Base-by-base conservation (phyloP, 2,329 filamentous ascomycete genomes). In the Curvularia lunata region DNA sequence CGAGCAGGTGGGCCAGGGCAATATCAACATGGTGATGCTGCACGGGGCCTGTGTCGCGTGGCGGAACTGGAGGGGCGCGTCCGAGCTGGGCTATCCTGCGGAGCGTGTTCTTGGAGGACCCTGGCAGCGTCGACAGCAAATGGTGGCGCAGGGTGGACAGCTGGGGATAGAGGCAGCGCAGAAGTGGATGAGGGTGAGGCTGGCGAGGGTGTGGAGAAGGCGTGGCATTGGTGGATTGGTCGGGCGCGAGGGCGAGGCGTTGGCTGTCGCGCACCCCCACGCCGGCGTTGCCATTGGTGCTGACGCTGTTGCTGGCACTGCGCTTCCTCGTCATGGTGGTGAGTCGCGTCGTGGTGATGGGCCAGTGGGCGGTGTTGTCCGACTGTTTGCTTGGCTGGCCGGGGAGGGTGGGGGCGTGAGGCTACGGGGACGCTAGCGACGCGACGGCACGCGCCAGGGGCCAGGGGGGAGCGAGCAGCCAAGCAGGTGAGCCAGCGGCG, bases 61-160 rank as follows among this genome's bases (percentile, higher is more conserved):
- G 25, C 25, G 56, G 42, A 34, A 54, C 49, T 52, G 58, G 41
- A 43, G 21, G 41, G 13, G 13, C 42, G 25, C 58, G 58, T 32
- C 73, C 72, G 52, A 73, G 64, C 43, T 75, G 78, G 71, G 74
- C 71, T 54, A 84, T 77, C 57, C 75, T 79, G 37, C 82, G 79
- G 41, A 78, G 80, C 43, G 82, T 79, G 52, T 76, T 75, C 59
- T 79, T 89, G 5, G 91, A 94, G 10, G 85, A 82, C n/a, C 75
- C 64, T 0, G 91, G 89, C 10, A 96, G 83, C 58, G 82, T 85
- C 19, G 80, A 80, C 47, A 93, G 79, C 62, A 93, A 79, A 78
- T 91, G 91, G 56, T 89, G 82, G 67, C 91, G 87, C 56, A 97
- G 79, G 0, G 87, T 87, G 54, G 86, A 75, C 12, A 92, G 83